Base-by-base conservation (phyloP, 139 green algal genomes). In the Pseudopediastrum boryanum region DNA sequence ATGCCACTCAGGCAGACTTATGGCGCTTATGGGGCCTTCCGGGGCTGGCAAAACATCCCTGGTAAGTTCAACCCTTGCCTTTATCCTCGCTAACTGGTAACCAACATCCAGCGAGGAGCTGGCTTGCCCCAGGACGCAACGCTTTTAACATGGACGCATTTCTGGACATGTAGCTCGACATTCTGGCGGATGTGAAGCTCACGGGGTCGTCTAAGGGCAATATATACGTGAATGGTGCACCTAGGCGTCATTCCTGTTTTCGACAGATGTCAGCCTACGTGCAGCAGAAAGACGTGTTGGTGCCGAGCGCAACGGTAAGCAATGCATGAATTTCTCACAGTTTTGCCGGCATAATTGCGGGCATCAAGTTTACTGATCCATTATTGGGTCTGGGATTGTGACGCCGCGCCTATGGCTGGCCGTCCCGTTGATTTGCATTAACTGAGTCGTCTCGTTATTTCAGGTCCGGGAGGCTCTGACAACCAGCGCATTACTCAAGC, bases 21-120 rank as follows among this genome's bases (percentile, higher is more conserved):
- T 87, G 0, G 80, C 83, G 2, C 85, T 95, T 12, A 92, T 95
- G 90, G 91, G 91, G 2, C 74, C 80, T 6, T 89, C 78, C 1
- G 91, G 91, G 7, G 88, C 90, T 0, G 91, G 91, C 16, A 95
- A 95, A 68, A 92, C 79, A 1, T 94, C 88, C 0, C 64, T 93
- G 85, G 88, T 94, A 59, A 52, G 86, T n/a, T 10, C 16, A 6
- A 19, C 16, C 1, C 31, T 1, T 39, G 4, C 25, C 43, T 3
- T 6, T 13, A 7, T 12, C 27, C 25, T n/a, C 44, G 21, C 31
- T 29, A 23, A 3, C 19, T 29, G 1, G 0, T 1, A 21, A 2
- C 13, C 0, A 31, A 31, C 44, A 42, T 10, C 29, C 44, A 29
- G n/a, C 44, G 27, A 38, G 23, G 21, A 43, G 58, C 58, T 66